Conservation (phyloP, 2,329 filamentous ascomycete genomes). For the Aspergillus eucalypticola region DNA sequence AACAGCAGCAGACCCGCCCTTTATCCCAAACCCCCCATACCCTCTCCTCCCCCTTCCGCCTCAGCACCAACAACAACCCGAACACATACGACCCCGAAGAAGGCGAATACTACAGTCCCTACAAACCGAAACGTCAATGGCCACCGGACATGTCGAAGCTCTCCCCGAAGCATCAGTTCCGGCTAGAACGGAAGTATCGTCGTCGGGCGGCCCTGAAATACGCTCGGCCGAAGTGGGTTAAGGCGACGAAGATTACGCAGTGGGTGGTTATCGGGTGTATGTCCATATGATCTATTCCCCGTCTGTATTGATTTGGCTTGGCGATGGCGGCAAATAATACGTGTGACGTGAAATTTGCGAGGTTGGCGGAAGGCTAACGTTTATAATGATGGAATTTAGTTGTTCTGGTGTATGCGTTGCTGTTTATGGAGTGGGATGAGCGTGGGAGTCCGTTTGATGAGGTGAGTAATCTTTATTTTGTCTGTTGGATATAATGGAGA, state of each 20-base stretch:
- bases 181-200: conserved; percentile 66
- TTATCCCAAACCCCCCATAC: not conserved
- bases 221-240: conserved; percentile 59
- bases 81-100: not conserved
- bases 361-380: conserved; percentile 13
- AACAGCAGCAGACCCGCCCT: not conserved
- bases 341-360: not conserved
- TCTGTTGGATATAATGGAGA: not conserved
- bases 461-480: conserved; percentile 26
- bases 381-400: conserved; percentile 27
- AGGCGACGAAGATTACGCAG: conserved; percentile 59
- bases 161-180: conserved; percentile 66
- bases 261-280: conserved; percentile 55
- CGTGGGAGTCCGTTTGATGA: conserved; percentile 43
- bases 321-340: too few relatives aligned
- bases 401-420: conserved; percentile 44
- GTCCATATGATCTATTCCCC: not conserved
- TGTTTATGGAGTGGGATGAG: conserved; percentile 50
- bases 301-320: not conserved
- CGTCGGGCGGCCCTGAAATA: conserved; percentile 63
- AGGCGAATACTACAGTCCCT: conserved; percentile 53
- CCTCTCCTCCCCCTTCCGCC: conserved; percentile 6
- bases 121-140: conserved; percentile 63
- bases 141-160: conserved; percentile 65
- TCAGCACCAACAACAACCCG: not conserved